Conservation (phyloP, 805 yeast genomes). For the Yarrowia sp. region DNA sequence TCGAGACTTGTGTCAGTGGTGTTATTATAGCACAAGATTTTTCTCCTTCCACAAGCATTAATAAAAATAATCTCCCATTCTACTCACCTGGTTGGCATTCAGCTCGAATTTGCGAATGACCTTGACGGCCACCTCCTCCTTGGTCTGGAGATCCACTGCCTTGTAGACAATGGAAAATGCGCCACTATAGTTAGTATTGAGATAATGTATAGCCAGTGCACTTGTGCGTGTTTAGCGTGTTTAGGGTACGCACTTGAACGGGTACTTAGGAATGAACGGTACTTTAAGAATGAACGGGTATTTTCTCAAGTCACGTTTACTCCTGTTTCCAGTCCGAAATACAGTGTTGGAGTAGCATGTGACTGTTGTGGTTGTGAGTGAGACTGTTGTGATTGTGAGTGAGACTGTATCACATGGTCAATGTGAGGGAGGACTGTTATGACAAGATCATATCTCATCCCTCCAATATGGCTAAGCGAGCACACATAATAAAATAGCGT, state of each 20-base stretch:
- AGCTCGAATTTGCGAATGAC: conserved; percentile 62
- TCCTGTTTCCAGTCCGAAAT: neutral
- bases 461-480: no score
- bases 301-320: no score
- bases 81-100: conserved; percentile 38
- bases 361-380: neutral
- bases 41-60: no score
- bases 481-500: no score
- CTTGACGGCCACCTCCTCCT: conserved; percentile 65
- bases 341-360: neutral
- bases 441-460: no score
- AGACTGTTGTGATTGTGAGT: no score
- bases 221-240: neutral
- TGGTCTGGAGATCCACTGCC: conserved; percentile 50
- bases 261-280: no score
- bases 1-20: conserved; percentile 11
- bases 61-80: no score
- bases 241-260: no score
- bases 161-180: conserved; percentile 85
- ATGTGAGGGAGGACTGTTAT: no score
- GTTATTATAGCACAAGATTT: neutral
- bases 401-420: no score
- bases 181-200: conserved; percentile 44
- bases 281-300: no score
- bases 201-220: neutral